Conservation (phyloP, 2,329 filamentous ascomycete species). For the Hymenoscyphus fraxineus region DNA sequence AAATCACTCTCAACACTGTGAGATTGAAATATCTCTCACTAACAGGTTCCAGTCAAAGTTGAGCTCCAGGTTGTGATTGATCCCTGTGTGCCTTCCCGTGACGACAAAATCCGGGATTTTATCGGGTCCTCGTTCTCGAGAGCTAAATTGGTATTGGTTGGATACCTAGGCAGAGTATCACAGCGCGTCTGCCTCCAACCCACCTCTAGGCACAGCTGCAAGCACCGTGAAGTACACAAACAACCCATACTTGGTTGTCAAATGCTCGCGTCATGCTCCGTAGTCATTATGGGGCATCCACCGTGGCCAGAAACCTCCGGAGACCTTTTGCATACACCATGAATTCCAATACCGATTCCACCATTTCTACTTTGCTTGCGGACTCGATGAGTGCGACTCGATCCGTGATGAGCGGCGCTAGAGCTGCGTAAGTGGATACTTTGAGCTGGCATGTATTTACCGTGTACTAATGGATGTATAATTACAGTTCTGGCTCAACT, state of each 20-base stretch:
- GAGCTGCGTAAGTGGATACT: conserved; percentile 24
- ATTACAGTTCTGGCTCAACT: conserved; percentile 8
- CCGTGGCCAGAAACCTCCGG: conserved; percentile 28
- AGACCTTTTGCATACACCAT: conserved; percentile 25
- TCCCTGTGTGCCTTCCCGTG: background rate
- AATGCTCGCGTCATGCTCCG: conserved; percentile 34
- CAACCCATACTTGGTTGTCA: background rate
- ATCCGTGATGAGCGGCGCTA: conserved; percentile 16
- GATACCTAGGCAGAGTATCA: conserved; percentile 14
- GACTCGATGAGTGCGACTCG: conserved; percentile 24
- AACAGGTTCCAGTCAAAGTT: background rate
- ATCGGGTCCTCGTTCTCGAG: background rate
- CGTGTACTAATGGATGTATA: conserved; percentile 10
- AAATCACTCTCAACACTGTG: background rate
- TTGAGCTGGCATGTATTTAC: background rate
- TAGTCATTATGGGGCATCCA: conserved; percentile 36
- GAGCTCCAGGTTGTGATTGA: background rate
- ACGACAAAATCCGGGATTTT: background rate
- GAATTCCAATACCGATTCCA: conserved; percentile 19
- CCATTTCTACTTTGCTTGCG: conserved; percentile 8
- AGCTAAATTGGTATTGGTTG: conserved; percentile 17
- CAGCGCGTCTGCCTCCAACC: conserved; percentile 26
- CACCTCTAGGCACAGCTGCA: conserved; percentile 1
- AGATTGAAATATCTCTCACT: background rate
- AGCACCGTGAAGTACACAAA: conserved; percentile 4